Conservation (phyloP, 2,329 filamentous ascomycete species). For the Hypoxylon sp. region DNA sequence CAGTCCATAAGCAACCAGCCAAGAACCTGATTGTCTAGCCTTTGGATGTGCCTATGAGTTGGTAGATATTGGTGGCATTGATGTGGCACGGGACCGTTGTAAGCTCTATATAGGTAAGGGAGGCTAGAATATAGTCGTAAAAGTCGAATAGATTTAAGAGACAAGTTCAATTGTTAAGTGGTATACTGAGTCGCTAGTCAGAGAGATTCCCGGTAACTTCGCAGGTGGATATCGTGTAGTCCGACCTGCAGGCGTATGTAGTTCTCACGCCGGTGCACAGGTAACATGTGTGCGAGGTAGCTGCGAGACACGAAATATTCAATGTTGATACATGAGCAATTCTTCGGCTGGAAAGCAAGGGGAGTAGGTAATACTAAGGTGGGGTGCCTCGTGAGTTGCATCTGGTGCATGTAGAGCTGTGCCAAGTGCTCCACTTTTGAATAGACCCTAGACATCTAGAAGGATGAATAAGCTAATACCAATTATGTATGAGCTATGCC, state of each 20-base stretch:
- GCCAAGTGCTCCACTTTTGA: conserved; percentile 26
- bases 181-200: conserved; percentile 25
- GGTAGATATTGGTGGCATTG: conserved; percentile 18
- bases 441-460: conserved; percentile 29
- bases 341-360: conserved; percentile 5
- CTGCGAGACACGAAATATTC: conserved; percentile 29
- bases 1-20: conserved; percentile 7
- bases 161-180: conserved; percentile 5
- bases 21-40: conserved; percentile 16
- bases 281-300: conserved; percentile 19
- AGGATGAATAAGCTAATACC: conserved; percentile 38
- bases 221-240: conserved; percentile 24
- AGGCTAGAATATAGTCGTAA: conserved; percentile 25
- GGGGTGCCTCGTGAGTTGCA: conserved; percentile 34
- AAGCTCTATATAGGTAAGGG: conserved; percentile 27
- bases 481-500: conserved; percentile 16
- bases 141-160: conserved; percentile 28
- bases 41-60: conserved; percentile 6
- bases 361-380: conserved; percentile 10
- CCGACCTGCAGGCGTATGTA: conserved; percentile 2
- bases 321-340: conserved; percentile 17
- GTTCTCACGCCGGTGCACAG: conserved; percentile 13
- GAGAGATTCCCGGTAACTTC: conserved; percentile 17
- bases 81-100: conserved; percentile 38
- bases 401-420: conserved; percentile 30